A percentile compares a stretch with the other conserved stretches of the same genome.
These are phyloP conservation scores for Cornus florida DNA, from an alignment of 148 eudicot species.

Conservation along the genomic window DNA sequence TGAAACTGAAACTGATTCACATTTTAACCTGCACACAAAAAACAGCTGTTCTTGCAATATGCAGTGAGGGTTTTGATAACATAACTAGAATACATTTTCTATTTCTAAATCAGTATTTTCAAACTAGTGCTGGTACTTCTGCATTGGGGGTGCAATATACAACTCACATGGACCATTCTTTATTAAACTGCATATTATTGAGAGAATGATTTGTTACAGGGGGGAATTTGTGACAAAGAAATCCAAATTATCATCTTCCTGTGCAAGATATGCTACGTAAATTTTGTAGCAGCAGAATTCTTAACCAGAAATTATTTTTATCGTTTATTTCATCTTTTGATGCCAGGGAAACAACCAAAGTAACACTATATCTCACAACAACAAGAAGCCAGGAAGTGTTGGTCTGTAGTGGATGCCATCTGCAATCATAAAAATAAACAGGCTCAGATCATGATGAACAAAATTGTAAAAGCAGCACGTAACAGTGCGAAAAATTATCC, in stretches of 20 bases:
- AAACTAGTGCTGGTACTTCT: too few species aligned
- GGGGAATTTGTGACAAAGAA: not conserved
- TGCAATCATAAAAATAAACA: constrained; percentile 1
- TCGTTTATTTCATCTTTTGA: constrained; percentile 15
- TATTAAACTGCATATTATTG: constrained; percentile 3
- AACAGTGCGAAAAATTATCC: not conserved
- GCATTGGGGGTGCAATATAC: not conserved
- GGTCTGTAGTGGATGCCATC: constrained; percentile 7
- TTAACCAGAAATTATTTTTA: not conserved
- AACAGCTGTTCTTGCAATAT: too few species aligned
- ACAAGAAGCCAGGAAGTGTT: constrained; percentile 14
- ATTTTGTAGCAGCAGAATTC: not conserved
- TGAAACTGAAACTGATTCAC: too few species aligned
- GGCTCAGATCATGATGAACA: not conserved
- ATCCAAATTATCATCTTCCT: constrained; percentile 1
- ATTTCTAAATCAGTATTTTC: too few species aligned
- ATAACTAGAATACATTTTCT: too few species aligned
- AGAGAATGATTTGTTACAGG: constrained; percentile 2
- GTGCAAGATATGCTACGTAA: constrained; percentile 16
- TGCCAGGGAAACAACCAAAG: not conserved
- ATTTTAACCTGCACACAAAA: too few species aligned
- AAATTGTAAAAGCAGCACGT: not conserved
- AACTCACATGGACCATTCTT: not conserved
- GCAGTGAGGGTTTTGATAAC: too few species aligned
- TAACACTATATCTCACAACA: constrained; percentile 5